These are phyloP conservation scores for Fusarium anthophilum DNA, from an alignment of 2,329 filamentous ascomycete species.

Conservation along the genomic window DNA sequence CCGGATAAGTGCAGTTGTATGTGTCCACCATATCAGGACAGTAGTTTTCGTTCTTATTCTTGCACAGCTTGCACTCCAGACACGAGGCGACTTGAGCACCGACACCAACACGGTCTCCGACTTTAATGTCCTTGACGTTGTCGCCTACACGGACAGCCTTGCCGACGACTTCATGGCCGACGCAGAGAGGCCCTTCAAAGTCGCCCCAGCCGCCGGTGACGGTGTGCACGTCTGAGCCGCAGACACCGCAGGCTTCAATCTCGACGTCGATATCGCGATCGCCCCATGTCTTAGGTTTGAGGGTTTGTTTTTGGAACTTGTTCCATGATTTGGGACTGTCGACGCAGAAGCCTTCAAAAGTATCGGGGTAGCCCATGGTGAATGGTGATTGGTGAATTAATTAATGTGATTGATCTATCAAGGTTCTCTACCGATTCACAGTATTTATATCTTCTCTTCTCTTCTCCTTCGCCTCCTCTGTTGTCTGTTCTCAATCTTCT, in stretches of 20 bases:
- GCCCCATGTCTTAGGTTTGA: constrained; percentile 70
- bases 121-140: constrained; percentile 62
- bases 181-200: constrained; percentile 58
- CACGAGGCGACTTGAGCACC: constrained; percentile 38
- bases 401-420: constrained; percentile 2
- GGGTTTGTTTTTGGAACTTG: constrained; percentile 50
- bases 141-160: constrained; percentile 63
- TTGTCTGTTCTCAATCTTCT: neutral
- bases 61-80: constrained; percentile 54
- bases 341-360: constrained; percentile 55
- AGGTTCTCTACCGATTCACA: constrained; percentile 3
- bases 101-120: constrained; percentile 67
- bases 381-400: constrained; percentile 34
- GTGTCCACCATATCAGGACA: constrained; percentile 65
- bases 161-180: constrained; percentile 74
- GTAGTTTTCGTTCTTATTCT: constrained; percentile 66
- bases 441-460: constrained; percentile 15
- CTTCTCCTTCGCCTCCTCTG: too few species aligned
- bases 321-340: constrained; percentile 55
- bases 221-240: constrained; percentile 69
- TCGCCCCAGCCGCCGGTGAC: constrained; percentile 55
- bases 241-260: constrained; percentile 73
- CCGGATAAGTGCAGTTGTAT: constrained; percentile 65
- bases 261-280: constrained; percentile 73
- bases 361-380: constrained; percentile 56